These are phyloP conservation scores for Talaromyces borbonicus DNA, from an alignment of 495 filamentous ascomycete genomes.

Conservation along the genomic window DNA sequence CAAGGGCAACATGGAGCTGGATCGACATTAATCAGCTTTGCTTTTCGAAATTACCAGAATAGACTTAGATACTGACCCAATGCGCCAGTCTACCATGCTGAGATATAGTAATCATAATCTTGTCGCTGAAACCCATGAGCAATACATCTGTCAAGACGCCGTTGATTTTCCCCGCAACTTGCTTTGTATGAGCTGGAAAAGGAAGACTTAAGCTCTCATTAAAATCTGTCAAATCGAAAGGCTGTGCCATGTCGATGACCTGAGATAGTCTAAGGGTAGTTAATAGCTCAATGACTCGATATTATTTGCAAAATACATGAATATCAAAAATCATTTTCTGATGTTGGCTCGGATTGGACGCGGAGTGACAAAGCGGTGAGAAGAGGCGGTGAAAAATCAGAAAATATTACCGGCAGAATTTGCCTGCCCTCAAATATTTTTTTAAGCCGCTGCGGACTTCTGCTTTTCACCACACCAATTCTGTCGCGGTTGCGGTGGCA, in stretches of 20 bases:
- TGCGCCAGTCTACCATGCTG: constrained; percentile 80
- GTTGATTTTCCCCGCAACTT: constrained; percentile 51
- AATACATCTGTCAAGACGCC: constrained; percentile 63
- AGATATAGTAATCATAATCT: constrained; percentile 82
- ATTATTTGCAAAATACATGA: too few species aligned
- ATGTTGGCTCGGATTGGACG: too few species aligned
- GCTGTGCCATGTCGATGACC: constrained; percentile 21
- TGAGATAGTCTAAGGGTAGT: too few species aligned
- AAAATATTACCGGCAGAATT: constrained; percentile 2
- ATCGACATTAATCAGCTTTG: too few species aligned
- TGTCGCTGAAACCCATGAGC: constrained; percentile 71
- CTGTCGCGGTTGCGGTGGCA: not conserved
- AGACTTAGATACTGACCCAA: too few species aligned
- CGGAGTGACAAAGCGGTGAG: constrained; percentile 6
- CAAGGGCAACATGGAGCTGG: constrained; percentile 82
- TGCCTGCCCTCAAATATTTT: constrained; percentile 3
- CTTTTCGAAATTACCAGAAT: too few species aligned
- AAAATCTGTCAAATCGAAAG: constrained; percentile 18
- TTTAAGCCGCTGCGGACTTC: constrained; percentile 2
- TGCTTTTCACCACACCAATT: not conserved
- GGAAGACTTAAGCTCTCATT: constrained; percentile 35
- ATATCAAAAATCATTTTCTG: too few species aligned
- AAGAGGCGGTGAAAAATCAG: not conserved
- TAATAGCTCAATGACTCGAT: too few species aligned
- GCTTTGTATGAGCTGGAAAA: constrained; percentile 71